Base-by-base conservation (phyloP, 2,329 filamentous ascomycete genomes). In the Paracamarosporium sp. region DNA sequence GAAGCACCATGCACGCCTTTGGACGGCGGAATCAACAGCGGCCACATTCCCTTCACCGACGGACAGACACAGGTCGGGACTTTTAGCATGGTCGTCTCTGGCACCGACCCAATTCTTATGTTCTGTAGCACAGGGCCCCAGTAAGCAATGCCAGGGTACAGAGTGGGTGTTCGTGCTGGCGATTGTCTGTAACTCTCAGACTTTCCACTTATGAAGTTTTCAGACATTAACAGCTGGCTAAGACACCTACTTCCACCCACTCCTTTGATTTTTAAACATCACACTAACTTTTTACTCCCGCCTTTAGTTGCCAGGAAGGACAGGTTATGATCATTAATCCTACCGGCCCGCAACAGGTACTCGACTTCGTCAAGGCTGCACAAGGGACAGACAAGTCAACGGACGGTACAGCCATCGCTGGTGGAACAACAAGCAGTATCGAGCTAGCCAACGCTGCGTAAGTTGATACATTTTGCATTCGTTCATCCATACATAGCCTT, bases 31-130 rank as follows among this genome's bases (percentile, higher is more conserved):
- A 52, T 74, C 3, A 63, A 74, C 61, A 67, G 63, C 43, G 71
- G 71, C 1, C 67, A 70, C 52, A 73, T 74, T 5, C 69, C 70
- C 0, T 73, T 74, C 35, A 8, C 57, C 28, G 68, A 74, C 22
- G 66, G 65, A 1, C 70, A 73, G 50, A 63, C 65, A 1, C 64
- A 69, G 1, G 71, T 74, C 0, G 71, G 71, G 5, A 72, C 69
- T 1, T 74, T 74, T 62, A 73, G 68, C 43, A 67, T 73, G 66
- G 66, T 66, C 0, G 63, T 74, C 2, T 66, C 69, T 3, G 68
- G 53, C 30, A 65, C 70, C 0, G 68, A 71, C 2, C 63, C 70
- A 2, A 71, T 74, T 59, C 73, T 72, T 47, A 24, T 74, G 48
- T 74, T 70, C 55, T 73, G 71, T 45, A 68, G 68, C 1, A 73